Evolutionary conservation across 2,329 filamentous ascomycete genomes (phyloP), one percentile per base, ranked within the genome.

Genomic region (Fusarium nodosum): DNA sequence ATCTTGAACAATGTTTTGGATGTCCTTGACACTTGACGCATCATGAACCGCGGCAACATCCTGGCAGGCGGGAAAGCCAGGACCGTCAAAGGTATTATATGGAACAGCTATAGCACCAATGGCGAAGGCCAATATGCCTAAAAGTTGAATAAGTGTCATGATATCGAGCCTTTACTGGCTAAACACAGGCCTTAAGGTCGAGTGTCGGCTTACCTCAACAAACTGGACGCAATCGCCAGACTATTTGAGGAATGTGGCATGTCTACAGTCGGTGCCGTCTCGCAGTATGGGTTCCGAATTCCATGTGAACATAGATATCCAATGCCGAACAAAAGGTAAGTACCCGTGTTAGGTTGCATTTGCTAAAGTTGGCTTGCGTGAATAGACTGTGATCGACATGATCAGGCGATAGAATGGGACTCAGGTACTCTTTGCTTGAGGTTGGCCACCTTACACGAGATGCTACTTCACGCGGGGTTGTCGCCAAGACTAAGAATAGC

Each of bases 81-180:
- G n/a, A 1, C 57, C 57, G 4, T 60, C 57, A 3, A 60, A 60
- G 6, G 57, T 60, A 18, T 60, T 59, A 8, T 59, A 60, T 13
- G 54, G 36, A 0, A 42, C 12, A 9, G 54, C 54, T 1, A 18
- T 42, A 2, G 24, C 34, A 3, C 54, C 7, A 1, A 12, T 1
- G 16, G 7, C 30, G 3, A 59, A 20, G 2, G 10, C 2, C 3
- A 59, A 9, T 3, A 13, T 1, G 2, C 18, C n/a, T 13, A 60
- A 15, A 2, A 10, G 26, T 20, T 2, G 42, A 12, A 47, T 6
- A 2, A 42, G 10, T 1, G 2, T 1, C 57, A 60, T 60, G 9
- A 28, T 28, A 28, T 11, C 28, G 28, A 28, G 9, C 2, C 9
- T 28, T 28, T 1, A 10, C 28, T 28, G 28, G 9, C 3, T 3